Conservation (phyloP, 176 grass and related monocot species). For the Coix lacrymajobi region DNA sequence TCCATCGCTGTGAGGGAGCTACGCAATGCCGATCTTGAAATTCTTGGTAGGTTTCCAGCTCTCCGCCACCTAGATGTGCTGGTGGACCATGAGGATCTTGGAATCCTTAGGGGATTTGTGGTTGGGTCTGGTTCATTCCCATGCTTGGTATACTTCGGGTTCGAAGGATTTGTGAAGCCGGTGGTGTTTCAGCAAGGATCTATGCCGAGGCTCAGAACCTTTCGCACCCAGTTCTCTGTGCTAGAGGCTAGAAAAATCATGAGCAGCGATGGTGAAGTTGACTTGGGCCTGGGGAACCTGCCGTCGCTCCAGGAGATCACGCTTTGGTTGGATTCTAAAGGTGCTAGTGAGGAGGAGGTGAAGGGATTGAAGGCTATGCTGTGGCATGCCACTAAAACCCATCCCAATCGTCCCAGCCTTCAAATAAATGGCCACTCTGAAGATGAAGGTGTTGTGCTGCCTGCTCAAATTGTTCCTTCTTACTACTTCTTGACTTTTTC, state of each 20-base stretch:
- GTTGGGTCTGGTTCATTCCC: not conserved
- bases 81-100: not conserved
- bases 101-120: not conserved
- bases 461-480: not conserved
- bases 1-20: not conserved
- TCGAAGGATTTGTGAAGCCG: too few relatives aligned
- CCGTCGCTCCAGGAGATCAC: not conserved
- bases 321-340: not conserved
- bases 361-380: not conserved
- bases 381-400: not conserved
- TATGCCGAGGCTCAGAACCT: not conserved
- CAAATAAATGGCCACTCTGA: not conserved
- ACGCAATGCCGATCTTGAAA: not conserved
- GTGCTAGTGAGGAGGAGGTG: not conserved
- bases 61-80: not conserved
- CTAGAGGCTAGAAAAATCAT: too few relatives aligned
- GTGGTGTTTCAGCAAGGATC: not conserved
- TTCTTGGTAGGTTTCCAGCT: not conserved
- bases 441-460: not conserved
- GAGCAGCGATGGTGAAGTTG: not conserved
- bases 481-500: not conserved
- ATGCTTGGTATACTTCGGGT: not conserved
- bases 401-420: not conserved
- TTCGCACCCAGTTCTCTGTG: not conserved
- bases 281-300: not conserved